These are phyloP conservation scores for Colletotrichum agaves DNA, from an alignment of 2,329 filamentous ascomycete species.

Conservation along the genomic window DNA sequence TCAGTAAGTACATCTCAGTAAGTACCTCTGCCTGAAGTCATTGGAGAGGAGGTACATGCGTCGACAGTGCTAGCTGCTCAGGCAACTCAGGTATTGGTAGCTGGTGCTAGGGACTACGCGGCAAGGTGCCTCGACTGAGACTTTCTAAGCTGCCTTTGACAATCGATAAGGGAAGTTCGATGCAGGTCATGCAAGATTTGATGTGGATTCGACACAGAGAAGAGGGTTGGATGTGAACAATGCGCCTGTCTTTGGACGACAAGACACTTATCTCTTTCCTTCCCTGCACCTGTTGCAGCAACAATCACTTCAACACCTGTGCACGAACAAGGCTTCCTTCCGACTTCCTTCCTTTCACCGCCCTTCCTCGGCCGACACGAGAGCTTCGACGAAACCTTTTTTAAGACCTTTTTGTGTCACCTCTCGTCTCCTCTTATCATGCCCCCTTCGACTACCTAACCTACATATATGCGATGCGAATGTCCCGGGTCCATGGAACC, in stretches of 20 bases:
- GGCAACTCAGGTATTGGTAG: background rate
- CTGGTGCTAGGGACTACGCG: background rate
- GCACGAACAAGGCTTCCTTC: conserved; percentile 16
- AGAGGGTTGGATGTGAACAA: conserved; percentile 24
- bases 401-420: conserved; percentile 25
- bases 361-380: conserved; percentile 6
- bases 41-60: no score
- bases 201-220: conserved; percentile 14
- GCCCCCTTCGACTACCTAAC: background rate
- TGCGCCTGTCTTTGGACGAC: conserved; percentile 29
- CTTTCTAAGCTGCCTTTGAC: conserved; percentile 10
- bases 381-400: conserved; percentile 10
- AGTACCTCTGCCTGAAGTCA: background rate
- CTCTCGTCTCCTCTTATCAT: background rate
- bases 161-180: conserved; percentile 34
- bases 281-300: conserved; percentile 5
- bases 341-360: conserved; percentile 25
- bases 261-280: conserved; percentile 7
- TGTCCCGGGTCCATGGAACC: conserved; percentile 29
- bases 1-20: background rate
- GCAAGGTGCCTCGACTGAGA: conserved; percentile 13
- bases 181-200: conserved; percentile 33
- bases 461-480: conserved; percentile 20
- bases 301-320: conserved; percentile 17
- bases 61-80: background rate